A percentile compares a stretch with the other conserved stretches of the same genome.
These are phyloP conservation scores for Mycena galericulata DNA, from an alignment of 768 basidiomycete genomes.

Conservation along the genomic window DNA sequence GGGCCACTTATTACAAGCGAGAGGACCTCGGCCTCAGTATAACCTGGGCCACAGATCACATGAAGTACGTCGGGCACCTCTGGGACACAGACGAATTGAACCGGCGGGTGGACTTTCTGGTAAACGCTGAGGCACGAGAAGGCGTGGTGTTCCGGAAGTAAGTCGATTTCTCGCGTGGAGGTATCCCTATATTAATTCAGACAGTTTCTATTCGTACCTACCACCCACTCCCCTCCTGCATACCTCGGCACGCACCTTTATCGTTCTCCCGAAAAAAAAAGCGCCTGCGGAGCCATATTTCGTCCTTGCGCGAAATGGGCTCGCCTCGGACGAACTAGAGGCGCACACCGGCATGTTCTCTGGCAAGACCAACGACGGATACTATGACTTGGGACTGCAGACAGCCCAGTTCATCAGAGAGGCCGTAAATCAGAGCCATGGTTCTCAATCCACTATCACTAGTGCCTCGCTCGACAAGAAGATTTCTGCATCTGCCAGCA, in stretches of 20 bases:
- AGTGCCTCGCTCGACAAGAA: too few species aligned
- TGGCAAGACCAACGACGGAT: conserved; percentile 86
- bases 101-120: conserved; percentile 69
- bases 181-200: not conserved
- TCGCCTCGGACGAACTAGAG: conserved; percentile 81
- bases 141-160: conserved; percentile 82
- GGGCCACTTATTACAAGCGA: conserved; percentile 85
- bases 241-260: conserved; percentile 76
- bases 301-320: conserved; percentile 70
- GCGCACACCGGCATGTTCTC: conserved; percentile 94
- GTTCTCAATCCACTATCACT: conserved; percentile 5
- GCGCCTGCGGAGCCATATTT: conserved; percentile 67
- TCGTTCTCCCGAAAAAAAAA: conserved; percentile 73
- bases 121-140: conserved; percentile 68
- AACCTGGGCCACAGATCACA: conserved; percentile 85
- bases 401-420: conserved; percentile 73
- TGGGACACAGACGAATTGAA: conserved; percentile 82
- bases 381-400: conserved; percentile 85
- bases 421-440: conserved; percentile 54
- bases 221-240: conserved; percentile 75
- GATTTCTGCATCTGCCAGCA: too few species aligned
- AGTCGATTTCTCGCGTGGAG: conserved; percentile 42
- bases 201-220: conserved; percentile 84
- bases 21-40: conserved; percentile 80
- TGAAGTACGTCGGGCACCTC: conserved; percentile 88